Percentiles rank a stretch among this genome's conserved stretches.
These are phyloP conservation scores for Escallonia herrerae DNA, from an alignment of 129 eudicot species.

Conservation along the genomic window DNA sequence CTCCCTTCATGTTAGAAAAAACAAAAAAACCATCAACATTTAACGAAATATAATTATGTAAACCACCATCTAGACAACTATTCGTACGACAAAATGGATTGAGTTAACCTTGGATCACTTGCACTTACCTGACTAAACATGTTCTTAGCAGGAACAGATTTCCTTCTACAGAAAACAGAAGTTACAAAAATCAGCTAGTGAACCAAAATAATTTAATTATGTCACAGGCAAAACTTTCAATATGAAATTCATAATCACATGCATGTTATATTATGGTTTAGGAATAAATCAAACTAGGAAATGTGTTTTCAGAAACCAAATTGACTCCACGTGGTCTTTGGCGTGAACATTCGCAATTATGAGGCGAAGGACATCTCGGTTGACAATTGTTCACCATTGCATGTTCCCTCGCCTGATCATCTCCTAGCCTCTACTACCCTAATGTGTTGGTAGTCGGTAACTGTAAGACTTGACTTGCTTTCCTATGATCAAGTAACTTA, in stretches of 20 bases:
- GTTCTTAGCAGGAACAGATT: constrained; percentile 26
- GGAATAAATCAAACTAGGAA: background rate
- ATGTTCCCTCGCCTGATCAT: too few species aligned
- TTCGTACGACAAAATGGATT: background rate
- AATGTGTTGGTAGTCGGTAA: too few species aligned
- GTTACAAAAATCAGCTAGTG: background rate
- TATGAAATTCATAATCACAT: background rate
- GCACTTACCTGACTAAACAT: constrained; percentile 22
- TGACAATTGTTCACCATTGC: too few species aligned
- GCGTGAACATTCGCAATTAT: too few species aligned
- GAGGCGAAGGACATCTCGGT: too few species aligned
- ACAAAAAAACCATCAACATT: background rate
- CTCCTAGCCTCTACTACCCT: too few species aligned
- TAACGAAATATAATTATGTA: background rate
- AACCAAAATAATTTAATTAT: background rate
- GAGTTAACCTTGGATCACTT: constrained; percentile 37
- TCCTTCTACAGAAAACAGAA: constrained; percentile 26
- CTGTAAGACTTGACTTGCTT: too few species aligned
- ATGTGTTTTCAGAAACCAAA: background rate
- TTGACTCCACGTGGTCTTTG: too few species aligned
- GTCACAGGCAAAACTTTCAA: background rate
- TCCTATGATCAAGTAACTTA: too few species aligned
- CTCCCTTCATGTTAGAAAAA: constrained; percentile 19
- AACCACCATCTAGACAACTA: constrained; percentile 2
- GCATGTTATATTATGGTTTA: background rate